Evolutionary conservation across 768 basidiomycete species (phyloP), one percentile per base, ranked within the genome.

Genomic region (Amanita subjunquillea): DNA sequence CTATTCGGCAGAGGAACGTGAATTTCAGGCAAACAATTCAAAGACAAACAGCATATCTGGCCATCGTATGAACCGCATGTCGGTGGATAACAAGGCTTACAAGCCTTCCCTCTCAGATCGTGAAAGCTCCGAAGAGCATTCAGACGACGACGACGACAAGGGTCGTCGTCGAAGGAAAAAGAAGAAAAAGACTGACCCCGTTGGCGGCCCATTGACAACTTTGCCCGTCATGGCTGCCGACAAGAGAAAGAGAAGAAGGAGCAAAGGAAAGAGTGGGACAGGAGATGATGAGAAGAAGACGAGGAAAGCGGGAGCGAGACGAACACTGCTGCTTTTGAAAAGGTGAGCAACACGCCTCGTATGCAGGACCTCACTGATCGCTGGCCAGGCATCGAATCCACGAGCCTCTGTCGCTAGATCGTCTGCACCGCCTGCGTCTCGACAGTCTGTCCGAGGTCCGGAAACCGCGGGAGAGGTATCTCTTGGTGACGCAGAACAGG

Each of bases 1-100:
- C 64, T 92, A 91, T 61, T 76, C 79, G 7, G 79, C 75, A 4
- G 88, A 92, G 61, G 87, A 92, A 60, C 73, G 75, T 23, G 80
- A 85, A 25, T 83, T 72, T 57, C 74, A 79, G 55, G 67, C 61
- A 25, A 65, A 59, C 53, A 69, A 59, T 66, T 67, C 62, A 47
- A 60, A 59, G 40, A 51, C 60, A 58, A 44, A n/a, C 8, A 53
- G 36, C 44, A n/a, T 25, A 22, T 56, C 63, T 8, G 60, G 59
- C 6, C 68, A 74, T 56, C 78, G 72, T 62, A 77, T 80, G 23
- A 75, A 74, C 58, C 79, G 83, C 30, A 87, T 89, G 56, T 85
- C 85, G 0, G 60, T 70, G 22, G 90, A 91, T 64, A 89, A 91
- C 67, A 87, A 85, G 63, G 89, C 89, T 0, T 92, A 91, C 60